Evolutionary conservation across 169 alveolate genomes (phyloP), one percentile per base, ranked within the genome.

Genomic region (Eimeria falciformis): DNA sequence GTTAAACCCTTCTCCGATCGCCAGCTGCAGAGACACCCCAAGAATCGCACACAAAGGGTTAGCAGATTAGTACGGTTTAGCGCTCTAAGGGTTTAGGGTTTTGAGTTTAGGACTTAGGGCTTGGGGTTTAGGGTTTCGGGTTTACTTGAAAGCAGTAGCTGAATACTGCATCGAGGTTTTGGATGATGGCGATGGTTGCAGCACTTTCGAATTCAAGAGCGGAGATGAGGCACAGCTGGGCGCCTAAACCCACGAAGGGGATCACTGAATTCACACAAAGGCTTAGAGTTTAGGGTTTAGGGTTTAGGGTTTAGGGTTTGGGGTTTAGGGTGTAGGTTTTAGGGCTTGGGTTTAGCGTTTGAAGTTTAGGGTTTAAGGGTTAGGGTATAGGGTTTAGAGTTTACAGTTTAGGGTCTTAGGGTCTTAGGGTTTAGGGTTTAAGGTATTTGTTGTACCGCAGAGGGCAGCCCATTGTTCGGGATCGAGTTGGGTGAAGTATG

Each of bases 141-240:
- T 40, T 9, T 33, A 77, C 86, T 29, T 77, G 86, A 14, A 77
- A 77, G 86, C 17, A 21, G 86, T 77, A 77, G 47, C 86, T 77
- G 86, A 77, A 77, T 11, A 77, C 86, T n/a, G 86, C 86, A 25
- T 77, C 86, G 12, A 77, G 86, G 68, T 77, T 77, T 25, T 77
- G 86, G 25, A 77, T 46, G 25, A 77, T 77, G 18, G 86, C 86
- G 37, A 77, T 77, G n/a, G 86, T 77, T 14, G 86, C 86, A 0
- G 86, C 86, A 23, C 69, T 46, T 25, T 77, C 86, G 5, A 56
- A 77, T 47, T 77, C 86, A 14, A 77, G 86, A 14, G 86, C 86
- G 14, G 68, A 33, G 43, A 77, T 77, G 69, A 77, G 86, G 56
- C 86, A 77, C 23, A 77, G 86, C 86, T 77, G 86, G 11, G 86